A percentile compares a stretch with the other conserved stretches of the same genome.
These are phyloP conservation scores for Rickenella mellea DNA, from an alignment of 768 basidiomycete genomes.

Conservation along the genomic window DNA sequence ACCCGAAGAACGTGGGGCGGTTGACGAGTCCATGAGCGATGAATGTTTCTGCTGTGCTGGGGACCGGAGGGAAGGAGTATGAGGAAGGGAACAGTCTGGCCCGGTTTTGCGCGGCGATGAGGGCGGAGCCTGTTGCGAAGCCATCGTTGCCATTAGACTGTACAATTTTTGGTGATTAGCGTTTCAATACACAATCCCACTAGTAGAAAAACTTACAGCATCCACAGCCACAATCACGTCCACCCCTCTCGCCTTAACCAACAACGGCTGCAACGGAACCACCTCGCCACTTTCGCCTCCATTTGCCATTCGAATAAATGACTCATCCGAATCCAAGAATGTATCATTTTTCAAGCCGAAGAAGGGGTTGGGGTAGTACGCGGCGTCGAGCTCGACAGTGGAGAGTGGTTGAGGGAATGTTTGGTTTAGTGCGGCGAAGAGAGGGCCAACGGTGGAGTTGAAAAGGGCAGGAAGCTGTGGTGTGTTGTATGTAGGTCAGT, in stretches of 20 bases:
- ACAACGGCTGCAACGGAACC: conserved; percentile 40
- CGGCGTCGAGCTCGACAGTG: conserved; percentile 16
- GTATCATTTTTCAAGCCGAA: conserved; percentile 22
- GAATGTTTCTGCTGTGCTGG: conserved; percentile 18
- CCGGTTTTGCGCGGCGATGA: conserved; percentile 30
- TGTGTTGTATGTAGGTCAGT: not conserved
- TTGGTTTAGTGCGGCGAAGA: conserved; percentile 10
- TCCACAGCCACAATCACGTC: conserved; percentile 46
- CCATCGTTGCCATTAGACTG: no score
- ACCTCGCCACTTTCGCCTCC: conserved; percentile 34
- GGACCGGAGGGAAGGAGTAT: conserved; percentile 24
- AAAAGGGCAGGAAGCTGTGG: conserved; percentile 7
- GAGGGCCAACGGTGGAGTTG: conserved; percentile 6
- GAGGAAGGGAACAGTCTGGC: conserved; percentile 22
- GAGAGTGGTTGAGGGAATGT: conserved; percentile 16
- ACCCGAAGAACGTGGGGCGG: conserved; percentile 39
- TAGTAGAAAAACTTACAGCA: no score
- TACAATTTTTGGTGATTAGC: not conserved
- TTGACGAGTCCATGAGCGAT: conserved; percentile 24
- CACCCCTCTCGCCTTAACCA: conserved; percentile 33
- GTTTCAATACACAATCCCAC: conserved; percentile 20
- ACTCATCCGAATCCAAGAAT: conserved; percentile 24
- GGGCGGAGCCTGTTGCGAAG: conserved; percentile 12
- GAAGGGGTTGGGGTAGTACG: conserved; percentile 29
- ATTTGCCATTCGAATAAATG: conserved; percentile 24